phyloP scores from a whole-genome alignment of 2,329 filamentous ascomycete species.

The Diaporthe eres region DNA sequence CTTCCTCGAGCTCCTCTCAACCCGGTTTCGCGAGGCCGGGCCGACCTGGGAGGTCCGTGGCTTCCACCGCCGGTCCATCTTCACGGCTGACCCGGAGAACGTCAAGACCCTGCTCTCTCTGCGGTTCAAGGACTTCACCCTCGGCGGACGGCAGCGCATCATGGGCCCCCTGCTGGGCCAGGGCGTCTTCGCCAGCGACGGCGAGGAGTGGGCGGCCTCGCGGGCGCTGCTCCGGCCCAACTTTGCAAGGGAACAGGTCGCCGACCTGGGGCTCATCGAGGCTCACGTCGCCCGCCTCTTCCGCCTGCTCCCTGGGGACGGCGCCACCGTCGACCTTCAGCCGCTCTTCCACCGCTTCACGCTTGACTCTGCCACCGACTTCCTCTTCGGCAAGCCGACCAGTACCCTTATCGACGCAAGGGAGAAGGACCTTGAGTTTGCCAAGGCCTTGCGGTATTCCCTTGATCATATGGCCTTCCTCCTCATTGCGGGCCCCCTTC shows the following conservation, averaged over 20 bases:
- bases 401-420: not conserved
- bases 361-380: slow-evolving; percentile 19
- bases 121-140: slow-evolving; percentile 11
- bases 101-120: slow-evolving; percentile 15
- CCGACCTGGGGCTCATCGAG: slow-evolving; percentile 25
- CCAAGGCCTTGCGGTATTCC: slow-evolving; percentile 11
- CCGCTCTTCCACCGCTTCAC: slow-evolving; percentile 15
- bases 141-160: not conserved
- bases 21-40: not conserved
- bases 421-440: not conserved
- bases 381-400: slow-evolving; percentile 8
- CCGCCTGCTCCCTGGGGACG: not conserved
- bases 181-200: slow-evolving; percentile 20
- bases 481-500: not conserved
- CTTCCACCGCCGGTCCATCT: slow-evolving; percentile 5
- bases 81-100: slow-evolving; percentile 25
- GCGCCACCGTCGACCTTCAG: slow-evolving; percentile 20
- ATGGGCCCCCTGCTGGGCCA: slow-evolving; percentile 13
- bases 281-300: not conserved
- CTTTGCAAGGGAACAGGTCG: slow-evolving; percentile 2
- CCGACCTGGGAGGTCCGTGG: slow-evolving; percentile 5
- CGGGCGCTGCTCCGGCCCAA: slow-evolving; percentile 11
- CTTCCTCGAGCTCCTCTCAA: slow-evolving; percentile 13
- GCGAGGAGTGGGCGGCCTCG: not conserved
- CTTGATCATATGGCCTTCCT: not conserved